Conservation (phyloP, 768 basidiomycete species). For the Chalciporus sphaerocephalus region DNA sequence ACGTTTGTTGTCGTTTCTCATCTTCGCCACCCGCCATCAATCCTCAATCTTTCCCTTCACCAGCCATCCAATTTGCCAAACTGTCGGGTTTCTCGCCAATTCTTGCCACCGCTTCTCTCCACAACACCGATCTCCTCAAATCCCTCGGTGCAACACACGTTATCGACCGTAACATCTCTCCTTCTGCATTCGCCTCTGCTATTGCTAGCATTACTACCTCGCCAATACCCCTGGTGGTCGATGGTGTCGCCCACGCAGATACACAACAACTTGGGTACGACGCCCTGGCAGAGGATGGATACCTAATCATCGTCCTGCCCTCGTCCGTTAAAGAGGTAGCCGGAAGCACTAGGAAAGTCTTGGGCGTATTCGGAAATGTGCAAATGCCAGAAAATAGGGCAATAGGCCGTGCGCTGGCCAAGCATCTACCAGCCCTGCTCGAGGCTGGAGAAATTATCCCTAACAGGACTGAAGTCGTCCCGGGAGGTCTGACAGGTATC, state of each 20-base stretch:
- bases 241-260: constrained; percentile 24
- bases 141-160: constrained; percentile 34
- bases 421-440: constrained; percentile 4
- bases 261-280: constrained; percentile 31
- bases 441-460: background rate
- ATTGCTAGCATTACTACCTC: background rate
- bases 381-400: constrained; percentile 9
- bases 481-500: constrained; percentile 37
- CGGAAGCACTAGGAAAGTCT: constrained; percentile 16
- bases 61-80: constrained; percentile 29
- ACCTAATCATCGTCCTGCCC: constrained; percentile 9
- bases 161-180: constrained; percentile 28
- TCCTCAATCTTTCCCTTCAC: background rate
- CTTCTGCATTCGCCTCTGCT: constrained; percentile 3
- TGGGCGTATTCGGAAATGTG: constrained; percentile 11
- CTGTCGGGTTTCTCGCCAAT: constrained; percentile 30
- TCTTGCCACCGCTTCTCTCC: constrained; percentile 35
- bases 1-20: too few species aligned
- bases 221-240: constrained; percentile 8
- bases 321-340: constrained; percentile 9
- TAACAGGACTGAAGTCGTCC: constrained; percentile 26
- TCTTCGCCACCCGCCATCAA: too few species aligned
- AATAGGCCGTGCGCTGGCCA: constrained; percentile 11
- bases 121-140: constrained; percentile 31
- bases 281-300: constrained; percentile 24